Base-by-base conservation (phyloP, 1,284 basidiomycete species). In the Cutaneotrichosporon sp. region DNA sequence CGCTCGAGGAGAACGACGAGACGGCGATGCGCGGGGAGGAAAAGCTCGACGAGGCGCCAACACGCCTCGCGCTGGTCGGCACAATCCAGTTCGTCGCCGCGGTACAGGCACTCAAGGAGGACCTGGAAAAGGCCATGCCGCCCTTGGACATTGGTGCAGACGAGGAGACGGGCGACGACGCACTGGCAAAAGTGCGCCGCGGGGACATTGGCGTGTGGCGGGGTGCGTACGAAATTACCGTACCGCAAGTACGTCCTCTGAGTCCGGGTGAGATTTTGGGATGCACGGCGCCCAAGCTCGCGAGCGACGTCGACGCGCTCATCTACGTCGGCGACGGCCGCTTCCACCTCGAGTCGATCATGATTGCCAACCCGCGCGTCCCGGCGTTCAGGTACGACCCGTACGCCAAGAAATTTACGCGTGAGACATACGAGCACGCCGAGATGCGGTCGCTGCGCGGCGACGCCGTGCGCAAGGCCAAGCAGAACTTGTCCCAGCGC, bases 301-400 rank as follows among this genome's bases (percentile, higher is more conserved):
- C 26, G 26, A 63, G 60, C 52, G 46, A 88, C 62, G 83, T 89
- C 5, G 92, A 97, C 66, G 92, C 90, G 0, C 72, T 97, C 20
- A 78, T 97, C 64, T 99, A 98, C 73, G 83, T 99, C 26, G 96
- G 96, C 20, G 96, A 99, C 68, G 96, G 96, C 17, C 85, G 96
- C 13, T 99, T 99, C 78, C 96, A 98, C 70, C 81, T 98, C 15
- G 96, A 99, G 74, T 88, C 89, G 13, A 93, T 97, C 71, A 99
- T 98, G 96, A 97, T 99, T 56, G 91, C 91, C 26, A 99, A 99
- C 72, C 96, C 96, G 0, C 77, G 81, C n/a, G 82, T 97, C 20
- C 91, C 94, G 12, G 93, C 96, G 0, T 98, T 97, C 79, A 84
- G 96, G 26, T 99, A 97, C 75, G 96, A 98, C 68, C 96, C 96